These are phyloP conservation scores for Lecanosticta acicola DNA, from an alignment of 2,329 filamentous ascomycete species.

Conservation along the genomic window DNA sequence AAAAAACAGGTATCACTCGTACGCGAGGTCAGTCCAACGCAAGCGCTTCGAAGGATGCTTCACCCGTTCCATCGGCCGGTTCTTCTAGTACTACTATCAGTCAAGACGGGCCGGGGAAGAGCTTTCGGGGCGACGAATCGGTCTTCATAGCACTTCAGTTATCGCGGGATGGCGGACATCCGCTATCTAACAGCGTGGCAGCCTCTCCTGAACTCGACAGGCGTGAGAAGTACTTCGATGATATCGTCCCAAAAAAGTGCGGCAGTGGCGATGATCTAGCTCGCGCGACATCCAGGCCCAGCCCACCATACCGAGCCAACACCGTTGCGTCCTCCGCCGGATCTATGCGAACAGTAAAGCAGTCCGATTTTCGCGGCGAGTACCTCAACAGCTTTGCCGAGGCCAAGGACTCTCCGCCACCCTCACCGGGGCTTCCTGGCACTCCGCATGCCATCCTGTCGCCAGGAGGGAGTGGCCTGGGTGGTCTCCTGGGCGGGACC, in stretches of 20 bases:
- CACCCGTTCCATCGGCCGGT: conserved; percentile 47
- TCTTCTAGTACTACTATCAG: conserved; percentile 52
- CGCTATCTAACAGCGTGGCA: conserved; percentile 67
- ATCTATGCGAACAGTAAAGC: conserved; percentile 43
- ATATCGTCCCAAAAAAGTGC: neutral
- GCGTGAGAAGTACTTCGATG: conserved; percentile 19
- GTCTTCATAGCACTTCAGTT: conserved; percentile 48
- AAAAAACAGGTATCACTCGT: conserved; percentile 11
- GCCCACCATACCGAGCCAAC: conserved; percentile 36
- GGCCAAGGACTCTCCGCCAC: conserved; percentile 31
- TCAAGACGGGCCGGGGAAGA: conserved; percentile 51
- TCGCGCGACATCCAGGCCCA: conserved; percentile 23
- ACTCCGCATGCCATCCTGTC: conserved; percentile 42
- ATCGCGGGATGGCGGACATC: conserved; percentile 58
- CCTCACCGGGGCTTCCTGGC: conserved; percentile 41
- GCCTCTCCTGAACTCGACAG: conserved; percentile 55
- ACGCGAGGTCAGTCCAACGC: conserved; percentile 48
- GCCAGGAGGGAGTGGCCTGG: conserved; percentile 37
- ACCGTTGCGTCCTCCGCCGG: conserved; percentile 38
- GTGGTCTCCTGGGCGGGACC: conserved; percentile 44
- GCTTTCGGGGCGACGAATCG: conserved; percentile 54
- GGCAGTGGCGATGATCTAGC: conserved; percentile 12
- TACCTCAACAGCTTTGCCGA: conserved; percentile 13
- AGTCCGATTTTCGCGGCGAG: conserved; percentile 32
- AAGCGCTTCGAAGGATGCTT: conserved; percentile 52